These are phyloP conservation scores for Lenwebbia sp. DNA, from an alignment of 345 rosid species.

Conservation along the genomic window DNA sequence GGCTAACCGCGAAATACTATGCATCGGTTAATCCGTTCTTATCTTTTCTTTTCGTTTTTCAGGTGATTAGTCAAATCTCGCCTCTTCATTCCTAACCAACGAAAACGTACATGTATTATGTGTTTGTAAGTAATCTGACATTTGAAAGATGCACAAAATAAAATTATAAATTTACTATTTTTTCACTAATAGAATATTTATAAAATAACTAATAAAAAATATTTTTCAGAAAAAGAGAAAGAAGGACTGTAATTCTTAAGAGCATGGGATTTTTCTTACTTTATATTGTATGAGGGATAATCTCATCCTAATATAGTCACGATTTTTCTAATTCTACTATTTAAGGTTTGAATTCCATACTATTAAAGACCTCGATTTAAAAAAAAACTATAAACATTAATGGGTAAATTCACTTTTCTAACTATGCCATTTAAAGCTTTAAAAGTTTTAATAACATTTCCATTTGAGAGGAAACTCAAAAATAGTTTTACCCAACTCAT, in stretches of 20 bases:
- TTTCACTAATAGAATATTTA: background rate
- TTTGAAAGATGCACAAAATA: background rate
- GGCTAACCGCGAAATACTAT: background rate
- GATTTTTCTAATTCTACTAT: background rate
- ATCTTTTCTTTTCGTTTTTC: background rate
- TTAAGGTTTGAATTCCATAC: background rate
- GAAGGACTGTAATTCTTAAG: background rate
- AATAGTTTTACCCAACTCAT: background rate
- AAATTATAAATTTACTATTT: background rate
- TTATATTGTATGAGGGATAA: background rate
- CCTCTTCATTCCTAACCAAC: background rate
- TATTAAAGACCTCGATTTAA: background rate
- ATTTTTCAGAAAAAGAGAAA: background rate
- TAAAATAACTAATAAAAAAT: background rate
- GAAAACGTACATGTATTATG: background rate
- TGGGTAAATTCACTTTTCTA: background rate
- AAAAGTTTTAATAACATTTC: background rate
- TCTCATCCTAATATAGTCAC: background rate
- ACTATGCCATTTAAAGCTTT: background rate
- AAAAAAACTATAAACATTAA: background rate
- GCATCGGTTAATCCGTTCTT: background rate
- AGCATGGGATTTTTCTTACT: background rate
- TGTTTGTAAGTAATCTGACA: background rate
- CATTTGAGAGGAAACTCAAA: background rate
- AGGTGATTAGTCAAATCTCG: background rate